A percentile compares a stretch with the other conserved stretches of the same genome.
phyloP scores from a whole-genome alignment of 139 green algal species.

The Chlamydomonas schloesseri region DNA sequence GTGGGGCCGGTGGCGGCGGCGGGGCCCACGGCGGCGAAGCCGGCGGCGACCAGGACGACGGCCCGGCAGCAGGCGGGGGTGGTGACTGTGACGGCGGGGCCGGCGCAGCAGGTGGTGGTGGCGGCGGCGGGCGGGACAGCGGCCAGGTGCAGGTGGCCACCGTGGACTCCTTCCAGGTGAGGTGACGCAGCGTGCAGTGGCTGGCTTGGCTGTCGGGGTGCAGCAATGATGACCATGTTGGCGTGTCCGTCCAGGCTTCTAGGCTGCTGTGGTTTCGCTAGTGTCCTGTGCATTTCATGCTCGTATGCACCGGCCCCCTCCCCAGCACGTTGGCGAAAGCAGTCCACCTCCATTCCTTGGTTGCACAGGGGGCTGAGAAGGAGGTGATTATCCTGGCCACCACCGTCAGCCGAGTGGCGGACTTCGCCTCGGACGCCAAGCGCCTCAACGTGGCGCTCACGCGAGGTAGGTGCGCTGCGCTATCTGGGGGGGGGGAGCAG shows the following conservation, averaged over 20 bases:
- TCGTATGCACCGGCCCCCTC: too few relatives aligned
- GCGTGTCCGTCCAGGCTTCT: too few relatives aligned
- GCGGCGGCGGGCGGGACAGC: background rate
- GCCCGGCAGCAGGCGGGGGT: background rate
- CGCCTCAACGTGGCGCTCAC: conserved; percentile 90
- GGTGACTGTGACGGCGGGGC: background rate
- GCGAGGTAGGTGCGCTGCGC: conserved; percentile 37
- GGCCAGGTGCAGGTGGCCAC: conserved; percentile 75
- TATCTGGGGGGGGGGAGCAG: too few relatives aligned
- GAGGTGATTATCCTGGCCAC: conserved; percentile 86
- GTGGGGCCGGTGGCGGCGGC: too few relatives aligned
- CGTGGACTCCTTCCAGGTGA: conserved; percentile 88
- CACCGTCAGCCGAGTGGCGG: conserved; percentile 59
- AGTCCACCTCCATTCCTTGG: too few relatives aligned
- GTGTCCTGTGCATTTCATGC: too few relatives aligned
- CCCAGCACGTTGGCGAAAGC: too few relatives aligned
- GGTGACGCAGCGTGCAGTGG: background rate
- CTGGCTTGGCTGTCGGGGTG: too few relatives aligned
- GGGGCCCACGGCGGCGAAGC: too few relatives aligned
- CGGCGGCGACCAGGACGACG: background rate
- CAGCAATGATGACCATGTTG: too few relatives aligned
- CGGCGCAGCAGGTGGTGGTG: conserved; percentile 29
- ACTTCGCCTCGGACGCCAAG: conserved; percentile 47
- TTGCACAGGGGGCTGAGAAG: conserved; percentile 86
- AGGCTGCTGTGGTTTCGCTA: too few relatives aligned